Evolutionary conservation across 2,329 filamentous ascomycete genomes (phyloP), one percentile per base, ranked within the genome.

Genomic region (Aureobasidium vineae): DNA sequence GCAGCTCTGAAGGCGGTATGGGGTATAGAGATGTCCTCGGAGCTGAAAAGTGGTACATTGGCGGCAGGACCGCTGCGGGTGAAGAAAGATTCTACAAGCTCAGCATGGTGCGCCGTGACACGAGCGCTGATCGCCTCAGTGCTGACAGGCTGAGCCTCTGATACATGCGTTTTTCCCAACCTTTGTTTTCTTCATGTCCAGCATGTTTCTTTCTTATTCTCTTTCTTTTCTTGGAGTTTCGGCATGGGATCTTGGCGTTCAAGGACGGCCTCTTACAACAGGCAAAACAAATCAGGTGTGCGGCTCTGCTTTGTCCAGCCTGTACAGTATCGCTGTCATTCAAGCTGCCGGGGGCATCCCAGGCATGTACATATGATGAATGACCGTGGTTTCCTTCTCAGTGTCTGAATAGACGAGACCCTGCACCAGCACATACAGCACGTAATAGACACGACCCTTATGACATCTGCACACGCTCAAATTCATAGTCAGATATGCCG

Each of bases 21-120:
- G 90, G 90, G 1, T 92, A 92, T 75, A 81, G 89, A 63, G 90
- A 92, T 68, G 88, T 87, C 41, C 77, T 87, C 57, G 89, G 88
- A 2, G 84, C 85, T 1, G 90, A 93, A 70, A 92, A 90, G 78
- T 91, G 90, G 88, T 93, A 92, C 73, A 90, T 93, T 65, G 90
- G 90, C 26, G 90, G 90, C 7, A 81, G 89, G 73, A 92, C 90
- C 33, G 89, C 90, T 1, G 83, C 79, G 1, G 90, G 90, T n/a
- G 90, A 93, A 73, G 90, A 93, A 75, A 85, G 86, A 73, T 92
- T 91, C 79, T 93, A 92, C 77, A 91, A 91, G 79, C 79, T 93
- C 52, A 90, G 89, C 50, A 90, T 93, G 70, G 86, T 93, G 57
- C 85, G 87, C 75, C 80, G 89, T 65, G 86, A 90, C 66, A 82